Base-by-base conservation (phyloP, 257 asterid genomes). In the Fraxinus cuspidata region DNA sequence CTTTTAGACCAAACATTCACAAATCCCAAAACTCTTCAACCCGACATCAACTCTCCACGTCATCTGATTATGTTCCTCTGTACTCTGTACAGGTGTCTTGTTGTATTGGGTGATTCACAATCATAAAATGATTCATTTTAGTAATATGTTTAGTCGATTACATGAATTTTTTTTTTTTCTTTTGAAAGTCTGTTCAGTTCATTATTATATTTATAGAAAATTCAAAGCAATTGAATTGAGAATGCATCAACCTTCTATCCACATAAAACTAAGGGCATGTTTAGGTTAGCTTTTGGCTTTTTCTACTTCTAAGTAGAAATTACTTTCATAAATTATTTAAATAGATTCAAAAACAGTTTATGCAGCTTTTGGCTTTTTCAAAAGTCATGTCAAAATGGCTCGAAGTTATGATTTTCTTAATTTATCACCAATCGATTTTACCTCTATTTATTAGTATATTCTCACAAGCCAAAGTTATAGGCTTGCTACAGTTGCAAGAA, bases 401-500 rank as follows among this genome's bases (percentile, higher is more conserved):
- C 12, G 47, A 40, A 40, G 13, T 40, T 2, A 11, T 40, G 12
- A 40, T 40, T 40, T 47, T 47, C 56, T 47, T 16, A 16, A 47
- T 47, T 16, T 16, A 56, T 56, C 28, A 2, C 13, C 12, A 6
- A 7, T 8, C 1, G 16, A 9, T 21, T 58, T 58, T 58, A 58
- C 15, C 25, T 58, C 4, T 10, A 21, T 0, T 58, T 21, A 58
- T 7, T 8, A 13, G 12, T n/a, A 58, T n/a, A 23, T 58, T 58
- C 28, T 58, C 0, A 15, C 13, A 9, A 58, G 71, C 82, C 81
- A 88, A 88, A 88, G 89, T 71, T 25, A 11, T 27, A 79, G 77
- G 91, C 77, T 88, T 86, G 87, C 87, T 72, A 88, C 88, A 84
- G 91, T 76, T 77, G 78, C 84, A 89, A 84, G 96, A 87, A 87